Base-by-base conservation (phyloP, 352 stramenopile genomes). In the Pythium myriotylum region DNA sequence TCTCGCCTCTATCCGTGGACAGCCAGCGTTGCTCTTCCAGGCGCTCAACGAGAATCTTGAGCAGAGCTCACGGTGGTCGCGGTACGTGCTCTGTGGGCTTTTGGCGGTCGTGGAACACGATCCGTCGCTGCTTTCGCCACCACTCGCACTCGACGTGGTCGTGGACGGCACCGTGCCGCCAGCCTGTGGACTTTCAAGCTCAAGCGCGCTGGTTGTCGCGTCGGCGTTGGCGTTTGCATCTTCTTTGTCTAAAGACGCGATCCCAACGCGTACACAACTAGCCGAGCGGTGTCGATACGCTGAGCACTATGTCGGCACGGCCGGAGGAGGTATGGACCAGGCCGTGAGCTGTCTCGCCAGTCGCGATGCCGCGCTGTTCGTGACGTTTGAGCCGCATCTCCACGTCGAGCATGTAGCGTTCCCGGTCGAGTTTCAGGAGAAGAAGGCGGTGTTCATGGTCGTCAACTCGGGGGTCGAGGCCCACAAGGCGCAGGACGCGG, bases 301-400 rank as follows among this genome's bases (percentile, higher is more conserved):
- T 3, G 88, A 96, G 63, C 76, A 78, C 29, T 73, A 76, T 39
- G 73, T 94, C 14, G 88, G 84, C 4, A 92, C 81, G 0, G 83
- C 93, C 69, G 80, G 86, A 49, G 88, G 86, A 27, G 86, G 88
- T 19, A 96, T 95, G 88, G 88, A 96, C 61, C 88, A 96, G 55
- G 72, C 86, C 1, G 75, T 86, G 27, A 77, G 70, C 45, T 89
- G 80, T 59, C 65, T 92, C 26, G 77, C 73, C 4, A 62, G 70
- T n/a, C 43, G 45, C 22, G 76, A 85, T 13, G 58, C 67, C 9
- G 86, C 86, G 16, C 60, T 88, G 46, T 61, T 81, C 58, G 73
- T 96, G n/a, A 51, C 78, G 29, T 96, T 96, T 55, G 41, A 60
- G 13, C 74, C 79, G 12, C 23, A 12, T 26, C 60, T 86, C 2